Evolutionary conservation across 768 basidiomycete genomes (phyloP).

Genomic region (Naematelia aurantialba): DNA sequence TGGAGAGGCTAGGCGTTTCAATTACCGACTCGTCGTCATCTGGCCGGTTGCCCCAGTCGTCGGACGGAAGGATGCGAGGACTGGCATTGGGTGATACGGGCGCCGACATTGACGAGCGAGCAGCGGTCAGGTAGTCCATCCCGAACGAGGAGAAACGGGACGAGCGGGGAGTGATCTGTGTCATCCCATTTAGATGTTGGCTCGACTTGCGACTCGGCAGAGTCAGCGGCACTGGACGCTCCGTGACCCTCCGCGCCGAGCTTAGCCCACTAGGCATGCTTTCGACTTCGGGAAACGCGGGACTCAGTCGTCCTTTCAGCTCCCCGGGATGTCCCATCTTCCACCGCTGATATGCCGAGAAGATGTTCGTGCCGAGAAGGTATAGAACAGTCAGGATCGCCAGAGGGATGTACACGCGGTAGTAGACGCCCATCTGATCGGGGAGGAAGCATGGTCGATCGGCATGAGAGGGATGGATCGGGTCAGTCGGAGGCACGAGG

Average conservation of each 20-base stretch:
- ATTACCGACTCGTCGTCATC: slow-evolving; percentile 20
- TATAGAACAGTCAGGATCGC: slow-evolving; percentile 58
- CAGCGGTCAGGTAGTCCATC: neutral
- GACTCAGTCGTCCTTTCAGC: slow-evolving; percentile 12
- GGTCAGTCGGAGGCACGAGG: slow-evolving; percentile 54
- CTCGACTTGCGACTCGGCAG: slow-evolving; percentile 31
- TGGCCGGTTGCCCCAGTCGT: neutral
- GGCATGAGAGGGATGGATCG: slow-evolving; percentile 54
- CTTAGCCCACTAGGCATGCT: slow-evolving; percentile 2
- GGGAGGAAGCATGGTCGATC: slow-evolving; percentile 75
- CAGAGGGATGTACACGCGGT: slow-evolving; percentile 65
- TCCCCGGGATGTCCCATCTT: slow-evolving; percentile 1
- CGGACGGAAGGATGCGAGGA: slow-evolving; percentile 19
- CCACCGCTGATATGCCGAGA: slow-evolving; percentile 18
- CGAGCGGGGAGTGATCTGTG: slow-evolving; percentile 10
- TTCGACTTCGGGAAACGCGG: slow-evolving; percentile 13
- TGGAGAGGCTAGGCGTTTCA: slow-evolving; percentile 26
- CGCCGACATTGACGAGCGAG: slow-evolving; percentile 19
- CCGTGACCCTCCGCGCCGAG: slow-evolving; percentile 13
- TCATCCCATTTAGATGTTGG: slow-evolving; percentile 24
- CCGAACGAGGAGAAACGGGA: slow-evolving; percentile 1
- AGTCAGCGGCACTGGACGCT: slow-evolving; percentile 35
- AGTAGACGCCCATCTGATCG: slow-evolving; percentile 75
- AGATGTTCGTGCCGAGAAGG: slow-evolving; percentile 45
- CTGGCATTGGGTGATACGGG: slow-evolving; percentile 31